A percentile compares a stretch with the other conserved stretches of the same genome.
These are phyloP conservation scores for Russula vinacea DNA, from an alignment of 768 basidiomycete species.

Conservation along the genomic window DNA sequence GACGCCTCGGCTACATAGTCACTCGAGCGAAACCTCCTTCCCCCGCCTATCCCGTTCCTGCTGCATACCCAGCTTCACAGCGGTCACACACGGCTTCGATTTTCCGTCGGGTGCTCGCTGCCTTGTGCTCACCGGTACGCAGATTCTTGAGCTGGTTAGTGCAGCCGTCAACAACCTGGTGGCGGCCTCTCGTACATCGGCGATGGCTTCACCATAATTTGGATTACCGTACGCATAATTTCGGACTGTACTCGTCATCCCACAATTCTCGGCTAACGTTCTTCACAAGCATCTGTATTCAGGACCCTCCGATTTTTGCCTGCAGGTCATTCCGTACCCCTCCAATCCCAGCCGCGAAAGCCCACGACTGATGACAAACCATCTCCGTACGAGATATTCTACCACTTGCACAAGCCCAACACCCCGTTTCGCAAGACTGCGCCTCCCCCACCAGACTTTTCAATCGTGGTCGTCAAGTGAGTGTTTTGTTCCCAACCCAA, in stretches of 20 bases:
- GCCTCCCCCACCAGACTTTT: conserved; percentile 80
- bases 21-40: conserved; percentile 68
- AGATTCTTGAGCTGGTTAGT: conserved; percentile 35
- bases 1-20: conserved; percentile 86
- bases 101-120: conserved; percentile 37
- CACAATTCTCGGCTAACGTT: not conserved
- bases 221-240: conserved; percentile 47
- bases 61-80: conserved; percentile 35
- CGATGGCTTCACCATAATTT: conserved; percentile 50
- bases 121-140: conserved; percentile 37
- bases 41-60: conserved; percentile 50
- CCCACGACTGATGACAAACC: conserved; percentile 21
- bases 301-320: conserved; percentile 68
- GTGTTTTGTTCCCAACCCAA: conserved; percentile 32
- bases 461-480: conserved; percentile 82
- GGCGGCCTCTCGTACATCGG: conserved; percentile 55
- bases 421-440: conserved; percentile 77
- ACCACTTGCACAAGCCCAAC: conserved; percentile 86
- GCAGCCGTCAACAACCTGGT: conserved; percentile 52
- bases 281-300: conserved; percentile 59
- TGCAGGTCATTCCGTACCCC: conserved; percentile 54
- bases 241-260: not conserved
- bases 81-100: conserved; percentile 33
- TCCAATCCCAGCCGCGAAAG: conserved; percentile 38
- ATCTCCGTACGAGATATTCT: conserved; percentile 81